Evolutionary conservation across 2,329 filamentous ascomycete genomes (phyloP), one percentile per base, ranked within the genome.

Genomic region (Daldinia eschscholtzii): DNA sequence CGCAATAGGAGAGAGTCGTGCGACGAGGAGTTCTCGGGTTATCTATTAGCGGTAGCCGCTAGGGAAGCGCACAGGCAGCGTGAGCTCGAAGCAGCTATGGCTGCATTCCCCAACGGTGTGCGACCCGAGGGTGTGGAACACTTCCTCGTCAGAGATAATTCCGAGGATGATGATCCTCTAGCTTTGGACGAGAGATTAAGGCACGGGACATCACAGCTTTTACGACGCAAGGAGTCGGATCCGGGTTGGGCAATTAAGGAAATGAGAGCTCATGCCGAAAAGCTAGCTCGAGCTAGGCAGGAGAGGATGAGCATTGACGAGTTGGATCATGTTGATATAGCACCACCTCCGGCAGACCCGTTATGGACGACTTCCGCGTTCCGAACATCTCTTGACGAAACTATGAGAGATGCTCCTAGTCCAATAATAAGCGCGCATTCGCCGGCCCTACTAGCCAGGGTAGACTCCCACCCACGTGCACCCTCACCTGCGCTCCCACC

Each of bases 21-120:
- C 70, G 92, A 96, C 76, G 92, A 93, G 70, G 87, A 88, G 70
- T 91, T 92, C 73, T 89, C 91, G 58, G 89, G 90, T 41, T 94
- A 94, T 79, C 82, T 97, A 62, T 86, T 97, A 65, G 89, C 92
- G 64, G 83, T 97, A 64, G 93, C 94, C 48, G 92, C 92, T 57
- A 91, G 90, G 76, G 91, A 93, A 76, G 92, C 92, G 7, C 91
- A 96, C 78, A 89, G 90, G 76, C 91, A 95, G 78, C 84, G 76
- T 46, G 76, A 98, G 70, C 89, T 92, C 70, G 93, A 97, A 74
- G 85, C 89, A 76, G 92, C 91, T 55, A 85, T 94, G 77, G 90
- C 90, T 42, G 92, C 91, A 1, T 94, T 93, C 76, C 91, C 92
- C 75, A 91, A 91, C 75, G 87, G 88, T 10, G 86, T 91, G 44